Evolutionary conservation across 352 stramenopile species (phyloP), one percentile per base, ranked within the genome.

Genomic region (Phytopythium aichiense): DNA sequence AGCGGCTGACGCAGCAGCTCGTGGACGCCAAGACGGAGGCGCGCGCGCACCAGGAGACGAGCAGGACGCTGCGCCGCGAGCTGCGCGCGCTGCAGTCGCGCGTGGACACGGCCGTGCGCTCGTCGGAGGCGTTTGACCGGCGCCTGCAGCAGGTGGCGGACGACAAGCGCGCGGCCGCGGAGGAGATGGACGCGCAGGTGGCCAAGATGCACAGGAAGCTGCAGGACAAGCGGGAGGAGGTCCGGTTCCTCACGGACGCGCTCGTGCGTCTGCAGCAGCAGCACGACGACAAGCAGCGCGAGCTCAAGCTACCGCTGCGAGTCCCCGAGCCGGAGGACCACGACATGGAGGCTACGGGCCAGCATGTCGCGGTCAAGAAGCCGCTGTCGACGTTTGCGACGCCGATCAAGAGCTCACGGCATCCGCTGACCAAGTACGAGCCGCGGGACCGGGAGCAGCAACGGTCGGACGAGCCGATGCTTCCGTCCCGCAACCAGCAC

Each of bases 141-240:
- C 65, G 78, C 0, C 58, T 89, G 7, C 35, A 77, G 46, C 48
- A 70, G 13, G 64, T 87, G 2, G 64, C 77, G 31, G 56, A 79
- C 33, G 76, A 88, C 49, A 81, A 82, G 54, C 58, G 75, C 31
- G 68, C 81, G 31, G 65, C 67, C 12, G 37, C 74, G 37, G 56
- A 56, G 20, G 71, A 79, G 25, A 55, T 77, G 8, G 69, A 84
- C 50, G 53, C 51, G 1, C 61, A 88, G 20, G 16, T 89, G 18
- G 38, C 40, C 3, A 73, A 72, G 1, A 72, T 88, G 42, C 70
- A 68, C 60, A 71, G 66, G 42, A 84, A 76, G 23, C 25, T 87
- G 0, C 63, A 84, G n/a, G 79, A 87, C 20, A 88, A 85, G 52
- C 54, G 72, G 7, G 69, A 83, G 20, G 72, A 90, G 73, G 87